These are phyloP conservation scores for Trichoderma aggressivum DNA, from an alignment of 2,329 filamentous ascomycete genomes.

Conservation along the genomic window DNA sequence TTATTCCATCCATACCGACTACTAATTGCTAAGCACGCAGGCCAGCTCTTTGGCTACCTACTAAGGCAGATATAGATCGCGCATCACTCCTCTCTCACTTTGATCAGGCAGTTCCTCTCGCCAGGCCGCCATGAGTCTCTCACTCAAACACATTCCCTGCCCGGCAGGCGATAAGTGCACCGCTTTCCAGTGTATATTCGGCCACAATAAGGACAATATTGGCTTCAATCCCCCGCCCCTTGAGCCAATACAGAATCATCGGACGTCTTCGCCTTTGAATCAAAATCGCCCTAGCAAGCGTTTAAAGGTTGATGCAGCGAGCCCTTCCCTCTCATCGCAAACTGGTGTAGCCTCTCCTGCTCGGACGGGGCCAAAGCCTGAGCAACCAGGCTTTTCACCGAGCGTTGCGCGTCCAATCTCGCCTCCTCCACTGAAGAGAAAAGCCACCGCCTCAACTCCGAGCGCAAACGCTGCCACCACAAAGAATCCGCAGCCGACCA, in stretches of 20 bases:
- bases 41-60: neutral
- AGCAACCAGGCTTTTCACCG: too few relatives aligned
- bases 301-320: constrained; percentile 26
- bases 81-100: constrained; percentile 9
- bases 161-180: constrained; percentile 47
- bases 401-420: constrained; percentile 32
- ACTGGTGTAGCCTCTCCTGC: neutral
- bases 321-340: neutral
- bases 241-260: neutral
- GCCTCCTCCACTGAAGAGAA: constrained; percentile 34
- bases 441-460: constrained; percentile 19
- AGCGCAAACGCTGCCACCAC: constrained; percentile 1
- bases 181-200: constrained; percentile 51
- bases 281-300: constrained; percentile 33
- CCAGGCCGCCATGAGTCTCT: constrained; percentile 33
- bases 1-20: neutral
- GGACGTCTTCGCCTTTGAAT: constrained; percentile 17
- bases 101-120: neutral
- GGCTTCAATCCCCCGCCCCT: too few relatives aligned
- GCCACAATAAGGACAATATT: constrained; percentile 38
- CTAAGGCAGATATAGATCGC: neutral
- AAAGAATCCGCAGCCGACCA: constrained; percentile 15
- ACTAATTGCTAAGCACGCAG: neutral
- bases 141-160: constrained; percentile 49
- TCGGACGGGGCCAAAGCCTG: neutral